Conservation (phyloP, 2,329 filamentous ascomycete genomes). For the Coniochaeta sp. region DNA sequence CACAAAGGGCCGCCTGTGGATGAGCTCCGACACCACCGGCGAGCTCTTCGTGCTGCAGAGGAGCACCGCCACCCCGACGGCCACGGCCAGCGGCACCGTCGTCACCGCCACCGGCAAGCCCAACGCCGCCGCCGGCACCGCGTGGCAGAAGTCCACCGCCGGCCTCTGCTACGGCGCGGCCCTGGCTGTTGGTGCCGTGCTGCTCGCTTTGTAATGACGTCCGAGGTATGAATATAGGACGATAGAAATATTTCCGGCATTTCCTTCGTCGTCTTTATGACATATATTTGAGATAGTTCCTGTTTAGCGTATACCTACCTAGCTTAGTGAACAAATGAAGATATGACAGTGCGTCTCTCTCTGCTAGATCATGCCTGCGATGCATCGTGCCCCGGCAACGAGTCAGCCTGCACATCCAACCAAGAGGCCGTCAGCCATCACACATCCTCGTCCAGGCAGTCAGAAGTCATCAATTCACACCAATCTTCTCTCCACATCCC, state of each 20-base stretch:
- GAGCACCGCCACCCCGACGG: constrained; percentile 5
- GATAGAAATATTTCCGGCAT: not conserved
- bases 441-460: not conserved
- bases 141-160: not conserved
- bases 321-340: not conserved
- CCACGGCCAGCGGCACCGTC: constrained; percentile 11
- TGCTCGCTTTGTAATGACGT: not conserved
- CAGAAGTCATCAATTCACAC: too few species aligned
- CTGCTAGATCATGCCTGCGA: not conserved
- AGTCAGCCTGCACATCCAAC: not conserved
- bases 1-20: constrained; percentile 46
- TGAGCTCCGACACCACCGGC: constrained; percentile 54
- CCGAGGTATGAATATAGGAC: not conserved
- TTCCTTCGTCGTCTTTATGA: not conserved
- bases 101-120: constrained; percentile 8
- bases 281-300: not conserved
- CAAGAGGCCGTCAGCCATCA: not conserved
- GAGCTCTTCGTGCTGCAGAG: constrained; percentile 51
- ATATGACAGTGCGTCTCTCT: not conserved
- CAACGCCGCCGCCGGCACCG: not conserved
- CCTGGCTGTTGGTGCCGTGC: not conserved
- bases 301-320: not conserved
- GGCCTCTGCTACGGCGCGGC: not conserved
- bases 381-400: not conserved
- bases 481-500: not conserved